Conservation (phyloP, 2,329 filamentous ascomycete species). For the Decorospora gaudefroyi region DNA sequence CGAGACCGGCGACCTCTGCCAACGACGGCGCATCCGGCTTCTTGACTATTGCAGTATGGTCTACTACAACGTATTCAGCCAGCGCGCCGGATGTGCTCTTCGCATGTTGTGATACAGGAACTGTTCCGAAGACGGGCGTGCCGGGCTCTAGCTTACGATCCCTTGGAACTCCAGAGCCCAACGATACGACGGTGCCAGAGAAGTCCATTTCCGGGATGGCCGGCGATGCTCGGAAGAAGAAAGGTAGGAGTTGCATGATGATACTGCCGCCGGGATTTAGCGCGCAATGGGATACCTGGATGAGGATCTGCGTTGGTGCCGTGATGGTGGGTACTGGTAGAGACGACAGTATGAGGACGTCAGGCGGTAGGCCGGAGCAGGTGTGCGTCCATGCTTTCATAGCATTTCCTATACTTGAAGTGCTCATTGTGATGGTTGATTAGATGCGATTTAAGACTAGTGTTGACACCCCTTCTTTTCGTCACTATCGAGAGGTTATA, state of each 20-base stretch:
- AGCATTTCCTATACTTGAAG: background rate
- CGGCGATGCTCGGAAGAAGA: slow-evolving; percentile 41
- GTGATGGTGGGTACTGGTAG: slow-evolving; percentile 13
- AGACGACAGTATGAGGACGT: slow-evolving; percentile 14
- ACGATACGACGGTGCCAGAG: slow-evolving; percentile 44
- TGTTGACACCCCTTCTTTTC: background rate
- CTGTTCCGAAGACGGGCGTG: slow-evolving; percentile 48
- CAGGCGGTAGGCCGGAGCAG: slow-evolving; percentile 7
- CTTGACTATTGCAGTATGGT: slow-evolving; percentile 39
- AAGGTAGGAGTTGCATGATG: slow-evolving; percentile 51
- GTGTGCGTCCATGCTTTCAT: slow-evolving; percentile 30
- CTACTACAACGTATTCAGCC: slow-evolving; percentile 49
- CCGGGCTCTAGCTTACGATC: slow-evolving; percentile 33
- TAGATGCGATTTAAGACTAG: background rate
- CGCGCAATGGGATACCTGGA: slow-evolving; percentile 45
- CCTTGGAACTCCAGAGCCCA: slow-evolving; percentile 2
- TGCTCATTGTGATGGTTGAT: background rate
- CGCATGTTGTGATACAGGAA: slow-evolving; percentile 43
- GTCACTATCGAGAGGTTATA: background rate
- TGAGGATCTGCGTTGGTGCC: slow-evolving; percentile 14
- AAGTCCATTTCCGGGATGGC: slow-evolving; percentile 53
- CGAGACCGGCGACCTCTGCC: slow-evolving; percentile 47
- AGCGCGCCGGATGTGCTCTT: slow-evolving; percentile 49
- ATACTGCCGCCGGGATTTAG: slow-evolving; percentile 52
- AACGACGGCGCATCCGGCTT: slow-evolving; percentile 38